These are phyloP conservation scores for Juglanconis sp. DNA, from an alignment of 2,329 filamentous ascomycete genomes.

Conservation along the genomic window DNA sequence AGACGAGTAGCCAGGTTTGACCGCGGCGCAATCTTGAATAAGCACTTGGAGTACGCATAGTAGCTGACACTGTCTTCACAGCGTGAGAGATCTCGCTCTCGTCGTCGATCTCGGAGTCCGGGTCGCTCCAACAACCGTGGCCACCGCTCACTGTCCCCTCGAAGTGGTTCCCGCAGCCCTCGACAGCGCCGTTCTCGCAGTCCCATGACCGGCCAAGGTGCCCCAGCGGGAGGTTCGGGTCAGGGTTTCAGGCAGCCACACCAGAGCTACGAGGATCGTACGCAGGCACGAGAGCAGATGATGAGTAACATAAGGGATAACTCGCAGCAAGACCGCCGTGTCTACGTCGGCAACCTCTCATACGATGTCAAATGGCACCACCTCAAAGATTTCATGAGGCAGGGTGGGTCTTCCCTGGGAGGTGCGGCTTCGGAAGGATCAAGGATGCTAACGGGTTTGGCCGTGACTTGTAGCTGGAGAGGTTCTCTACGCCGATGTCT, in stretches of 20 bases:
- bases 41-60: slow-evolving; percentile 5
- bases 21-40: not conserved
- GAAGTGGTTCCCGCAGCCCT: slow-evolving; percentile 21
- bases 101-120: slow-evolving; percentile 82
- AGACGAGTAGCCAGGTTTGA: not conserved
- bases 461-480: slow-evolving; percentile 72
- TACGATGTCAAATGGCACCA: slow-evolving; percentile 99
- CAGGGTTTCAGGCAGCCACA: slow-evolving; percentile 63
- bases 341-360: slow-evolving; percentile 98
- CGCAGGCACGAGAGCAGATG: slow-evolving; percentile 86
- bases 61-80: slow-evolving; percentile 39
- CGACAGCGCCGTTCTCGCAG: slow-evolving; percentile 80
- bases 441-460: slow-evolving; percentile 34
- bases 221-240: slow-evolving; percentile 67
- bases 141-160: slow-evolving; percentile 56
- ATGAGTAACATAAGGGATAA: slow-evolving; percentile 91
- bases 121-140: slow-evolving; percentile 67
- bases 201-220: slow-evolving; percentile 76
- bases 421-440: slow-evolving; percentile 18
- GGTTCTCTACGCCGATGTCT: slow-evolving; percentile 98
- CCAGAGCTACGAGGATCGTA: slow-evolving; percentile 80
- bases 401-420: slow-evolving; percentile 64
- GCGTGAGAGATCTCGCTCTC: slow-evolving; percentile 82
- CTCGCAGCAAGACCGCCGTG: slow-evolving; percentile 96
- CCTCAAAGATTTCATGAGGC: slow-evolving; percentile 99